These are phyloP conservation scores for Phaeosphaeria sp. DNA, from an alignment of 2,329 filamentous ascomycete genomes.

Conservation along the genomic window DNA sequence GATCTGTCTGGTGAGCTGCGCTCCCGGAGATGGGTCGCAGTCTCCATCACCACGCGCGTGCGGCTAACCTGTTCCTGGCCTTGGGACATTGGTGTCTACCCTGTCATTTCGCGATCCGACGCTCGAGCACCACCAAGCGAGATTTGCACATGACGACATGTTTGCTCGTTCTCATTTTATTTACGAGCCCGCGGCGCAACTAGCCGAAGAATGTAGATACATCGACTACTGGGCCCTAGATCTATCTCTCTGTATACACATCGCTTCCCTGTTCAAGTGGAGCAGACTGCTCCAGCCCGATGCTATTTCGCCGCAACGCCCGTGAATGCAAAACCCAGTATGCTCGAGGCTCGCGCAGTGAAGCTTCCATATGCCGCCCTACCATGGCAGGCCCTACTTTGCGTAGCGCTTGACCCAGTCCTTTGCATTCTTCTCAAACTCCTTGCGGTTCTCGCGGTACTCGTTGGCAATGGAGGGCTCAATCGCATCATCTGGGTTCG, in stretches of 20 bases:
- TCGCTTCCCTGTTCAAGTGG: constrained; percentile 16
- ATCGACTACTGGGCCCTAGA: constrained; percentile 11
- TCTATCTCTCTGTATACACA: constrained; percentile 12
- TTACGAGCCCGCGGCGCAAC: constrained; percentile 11
- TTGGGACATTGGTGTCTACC: not conserved
- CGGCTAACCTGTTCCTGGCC: not conserved
- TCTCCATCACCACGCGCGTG: not conserved
- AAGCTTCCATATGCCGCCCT: not conserved
- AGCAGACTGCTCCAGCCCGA: constrained; percentile 14
- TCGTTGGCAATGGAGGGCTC: constrained; percentile 87
- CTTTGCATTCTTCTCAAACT: constrained; percentile 77
- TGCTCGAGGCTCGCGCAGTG: not conserved
- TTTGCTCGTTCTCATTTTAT: constrained; percentile 18
- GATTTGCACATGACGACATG: constrained; percentile 29
- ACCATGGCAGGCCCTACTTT: constrained; percentile 35
- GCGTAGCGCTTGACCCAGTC: constrained; percentile 80
- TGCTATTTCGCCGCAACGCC: constrained; percentile 42
- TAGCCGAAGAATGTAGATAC: constrained; percentile 5
- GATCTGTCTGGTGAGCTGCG: constrained; percentile 14
- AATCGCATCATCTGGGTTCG: constrained; percentile 87
- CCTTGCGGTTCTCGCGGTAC: constrained; percentile 70
- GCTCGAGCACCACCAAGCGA: constrained; percentile 14
- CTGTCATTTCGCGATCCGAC: constrained; percentile 9
- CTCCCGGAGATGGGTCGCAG: not conserved
- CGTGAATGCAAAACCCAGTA: constrained; percentile 28